Percentiles rank a stretch among this genome's conserved stretches.
These are phyloP conservation scores for Hypoxylon cercidicola DNA, from an alignment of 495 filamentous ascomycete genomes.

Conservation along the genomic window DNA sequence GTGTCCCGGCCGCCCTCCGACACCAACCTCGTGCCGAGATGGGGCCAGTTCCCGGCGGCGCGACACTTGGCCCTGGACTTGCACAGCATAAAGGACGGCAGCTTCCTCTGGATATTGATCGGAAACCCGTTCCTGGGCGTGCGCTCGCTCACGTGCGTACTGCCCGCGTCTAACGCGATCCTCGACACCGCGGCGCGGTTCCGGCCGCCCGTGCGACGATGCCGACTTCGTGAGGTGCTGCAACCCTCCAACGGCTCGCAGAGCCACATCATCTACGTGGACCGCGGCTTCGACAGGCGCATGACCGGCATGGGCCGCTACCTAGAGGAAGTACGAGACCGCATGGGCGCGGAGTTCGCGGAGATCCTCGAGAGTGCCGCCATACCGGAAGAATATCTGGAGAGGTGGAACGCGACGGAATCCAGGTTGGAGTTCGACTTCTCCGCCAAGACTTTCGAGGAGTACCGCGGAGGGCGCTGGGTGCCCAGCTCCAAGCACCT, in stretches of 20 bases:
- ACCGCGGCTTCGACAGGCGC: conserved; percentile 23
- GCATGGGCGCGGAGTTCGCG: conserved; percentile 15
- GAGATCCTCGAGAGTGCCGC: background rate
- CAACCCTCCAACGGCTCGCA: conserved; percentile 17
- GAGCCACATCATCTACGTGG: conserved; percentile 33
- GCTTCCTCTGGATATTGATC: conserved; percentile 7
- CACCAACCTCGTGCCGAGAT: conserved; percentile 4
- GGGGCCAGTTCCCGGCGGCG: conserved; percentile 12
- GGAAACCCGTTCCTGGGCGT: conserved; percentile 4
- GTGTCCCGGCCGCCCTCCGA: conserved; percentile 15
- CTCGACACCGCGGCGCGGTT: conserved; percentile 16
- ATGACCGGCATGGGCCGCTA: conserved; percentile 24
- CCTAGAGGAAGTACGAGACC: conserved; percentile 21
- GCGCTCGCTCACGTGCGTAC: conserved; percentile 19
- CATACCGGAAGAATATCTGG: conserved; percentile 7
- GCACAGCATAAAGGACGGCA: conserved; percentile 28
- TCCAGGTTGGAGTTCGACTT: conserved; percentile 22
- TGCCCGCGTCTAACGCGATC: conserved; percentile 11
- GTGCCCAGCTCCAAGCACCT: conserved; percentile 26
- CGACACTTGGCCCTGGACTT: conserved; percentile 28
- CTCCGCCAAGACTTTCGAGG: conserved; percentile 24
- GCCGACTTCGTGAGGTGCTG: conserved; percentile 10
- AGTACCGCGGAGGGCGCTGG: conserved; percentile 34
- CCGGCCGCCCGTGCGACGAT: conserved; percentile 27
- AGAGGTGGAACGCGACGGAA: conserved; percentile 17